Conservation (phyloP, 1,284 basidiomycete genomes). For the Tilletia walkeri region DNA sequence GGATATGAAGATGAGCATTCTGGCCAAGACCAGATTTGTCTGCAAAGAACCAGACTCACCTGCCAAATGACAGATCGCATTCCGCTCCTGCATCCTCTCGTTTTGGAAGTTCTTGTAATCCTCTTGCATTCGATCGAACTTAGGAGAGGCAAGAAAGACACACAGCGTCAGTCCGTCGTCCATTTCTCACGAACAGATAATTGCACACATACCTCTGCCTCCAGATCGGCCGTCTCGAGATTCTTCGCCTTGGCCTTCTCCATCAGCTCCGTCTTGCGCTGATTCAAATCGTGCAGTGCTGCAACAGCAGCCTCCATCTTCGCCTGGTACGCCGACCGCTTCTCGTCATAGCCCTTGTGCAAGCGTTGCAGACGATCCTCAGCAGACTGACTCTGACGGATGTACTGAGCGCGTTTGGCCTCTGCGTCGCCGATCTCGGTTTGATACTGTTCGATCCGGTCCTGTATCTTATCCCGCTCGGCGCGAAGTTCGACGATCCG, state of each 20-base stretch:
- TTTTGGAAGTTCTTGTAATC: constrained; percentile 4
- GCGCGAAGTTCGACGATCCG: background rate
- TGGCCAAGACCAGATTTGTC: background rate
- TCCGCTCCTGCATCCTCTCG: constrained; percentile 11
- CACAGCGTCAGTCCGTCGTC: background rate
- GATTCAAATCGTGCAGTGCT: constrained; percentile 22
- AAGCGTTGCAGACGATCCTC: background rate
- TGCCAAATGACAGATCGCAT: background rate
- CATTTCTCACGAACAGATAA: background rate
- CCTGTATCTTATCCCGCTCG: background rate
- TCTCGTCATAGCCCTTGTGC: constrained; percentile 28
- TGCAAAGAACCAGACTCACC: background rate
- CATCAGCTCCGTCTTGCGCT: constrained; percentile 22
- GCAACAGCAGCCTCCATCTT: constrained; percentile 20
- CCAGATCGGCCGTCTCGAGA: constrained; percentile 10
- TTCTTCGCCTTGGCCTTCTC: constrained; percentile 15
- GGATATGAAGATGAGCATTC: background rate
- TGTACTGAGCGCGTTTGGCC: background rate
- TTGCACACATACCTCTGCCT: constrained; percentile 10
- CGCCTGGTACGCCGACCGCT: constrained; percentile 27
- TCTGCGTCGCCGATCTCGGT: background rate
- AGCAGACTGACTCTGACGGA: constrained; percentile 1
- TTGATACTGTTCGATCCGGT: background rate
- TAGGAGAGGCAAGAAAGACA: background rate
- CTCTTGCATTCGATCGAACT: background rate